Conservation (phyloP, 1,284 basidiomycete genomes). For the Rhodotorula sp. region DNA sequence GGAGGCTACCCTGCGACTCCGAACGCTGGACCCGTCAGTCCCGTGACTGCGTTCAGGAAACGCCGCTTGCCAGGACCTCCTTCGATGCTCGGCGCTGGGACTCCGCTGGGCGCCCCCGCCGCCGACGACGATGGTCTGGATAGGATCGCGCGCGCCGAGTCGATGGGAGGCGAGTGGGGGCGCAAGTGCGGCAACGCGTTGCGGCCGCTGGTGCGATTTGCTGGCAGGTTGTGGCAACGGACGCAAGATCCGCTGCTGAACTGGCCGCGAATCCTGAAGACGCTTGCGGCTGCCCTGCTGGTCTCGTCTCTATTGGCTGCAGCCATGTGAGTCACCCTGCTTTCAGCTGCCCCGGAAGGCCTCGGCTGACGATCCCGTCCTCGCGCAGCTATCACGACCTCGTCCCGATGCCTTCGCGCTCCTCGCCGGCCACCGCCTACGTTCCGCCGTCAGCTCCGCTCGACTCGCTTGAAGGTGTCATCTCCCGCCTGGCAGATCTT, state of each 20-base stretch:
- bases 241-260: conserved; percentile 34
- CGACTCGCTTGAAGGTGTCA: conserved; percentile 66
- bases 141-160: neutral
- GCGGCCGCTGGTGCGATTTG: conserved; percentile 7
- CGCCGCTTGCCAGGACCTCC: conserved; percentile 17
- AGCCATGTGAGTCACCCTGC: conserved; percentile 3
- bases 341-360: neutral
- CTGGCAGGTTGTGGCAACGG: neutral
- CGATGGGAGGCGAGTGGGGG: conserved; percentile 8
- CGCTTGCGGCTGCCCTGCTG: conserved; percentile 52
- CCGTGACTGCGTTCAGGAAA: conserved; percentile 11
- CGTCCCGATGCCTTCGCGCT: conserved; percentile 5
- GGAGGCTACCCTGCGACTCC: conserved; percentile 28
- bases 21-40: conserved; percentile 7
- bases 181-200: conserved; percentile 13
- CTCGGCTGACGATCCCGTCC: neutral
- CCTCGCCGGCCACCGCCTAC: conserved; percentile 44
- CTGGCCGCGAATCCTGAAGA: conserved; percentile 51
- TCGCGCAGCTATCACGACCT: conserved; percentile 41
- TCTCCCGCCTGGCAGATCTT: conserved; percentile 59
- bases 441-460: conserved; percentile 60
- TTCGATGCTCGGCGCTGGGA: conserved; percentile 25
- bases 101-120: neutral
- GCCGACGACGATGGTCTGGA: neutral
- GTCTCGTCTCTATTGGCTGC: conserved; percentile 38